phyloP scores from a whole-genome alignment of 257 asterid genomes.

The Verbena officinalis region DNA sequence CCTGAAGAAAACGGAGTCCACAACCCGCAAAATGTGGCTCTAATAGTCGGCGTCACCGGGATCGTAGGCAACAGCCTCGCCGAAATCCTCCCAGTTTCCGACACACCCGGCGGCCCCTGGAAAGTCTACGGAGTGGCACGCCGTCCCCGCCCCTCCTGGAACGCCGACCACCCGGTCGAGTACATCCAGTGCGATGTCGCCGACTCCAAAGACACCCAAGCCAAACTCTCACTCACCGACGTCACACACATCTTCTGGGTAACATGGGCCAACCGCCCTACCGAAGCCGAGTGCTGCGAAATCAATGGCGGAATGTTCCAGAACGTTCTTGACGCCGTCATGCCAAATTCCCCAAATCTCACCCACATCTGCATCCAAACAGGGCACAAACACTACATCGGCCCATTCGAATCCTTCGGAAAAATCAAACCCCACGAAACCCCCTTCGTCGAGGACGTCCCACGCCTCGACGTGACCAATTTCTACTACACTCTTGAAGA shows the following conservation, averaged over 20 bases:
- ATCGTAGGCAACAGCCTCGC: slow-evolving; percentile 48
- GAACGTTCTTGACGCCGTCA: slow-evolving; percentile 36
- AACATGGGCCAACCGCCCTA: slow-evolving; percentile 38
- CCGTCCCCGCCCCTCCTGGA: slow-evolving; percentile 42
- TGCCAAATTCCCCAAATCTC: slow-evolving; percentile 35
- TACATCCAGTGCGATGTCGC: slow-evolving; percentile 45
- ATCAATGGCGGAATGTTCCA: slow-evolving; percentile 38
- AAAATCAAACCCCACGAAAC: slow-evolving; percentile 40
- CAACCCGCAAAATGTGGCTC: slow-evolving; percentile 29
- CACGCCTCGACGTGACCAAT: slow-evolving; percentile 30
- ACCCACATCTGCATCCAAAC: slow-evolving; percentile 41
- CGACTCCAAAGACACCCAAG: slow-evolving; percentile 25
- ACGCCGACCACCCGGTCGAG: slow-evolving; percentile 35
- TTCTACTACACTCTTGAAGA: slow-evolving; percentile 48
- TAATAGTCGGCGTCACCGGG: slow-evolving; percentile 43
- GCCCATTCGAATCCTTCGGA: slow-evolving; percentile 41
- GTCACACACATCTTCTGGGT: slow-evolving; percentile 43
- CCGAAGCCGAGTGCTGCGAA: slow-evolving; percentile 38
- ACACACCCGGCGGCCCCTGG: slow-evolving; percentile 54
- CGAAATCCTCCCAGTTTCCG: slow-evolving; percentile 39
- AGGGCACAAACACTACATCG: slow-evolving; percentile 48
- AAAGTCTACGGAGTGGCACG: slow-evolving; percentile 48
- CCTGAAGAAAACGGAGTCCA: slow-evolving; percentile 22
- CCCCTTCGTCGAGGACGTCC: slow-evolving; percentile 40
- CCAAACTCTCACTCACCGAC: slow-evolving; percentile 39